Evolutionary conservation across 2,329 filamentous ascomycete species (phyloP).

Genomic region (Claviceps citrina): DNA sequence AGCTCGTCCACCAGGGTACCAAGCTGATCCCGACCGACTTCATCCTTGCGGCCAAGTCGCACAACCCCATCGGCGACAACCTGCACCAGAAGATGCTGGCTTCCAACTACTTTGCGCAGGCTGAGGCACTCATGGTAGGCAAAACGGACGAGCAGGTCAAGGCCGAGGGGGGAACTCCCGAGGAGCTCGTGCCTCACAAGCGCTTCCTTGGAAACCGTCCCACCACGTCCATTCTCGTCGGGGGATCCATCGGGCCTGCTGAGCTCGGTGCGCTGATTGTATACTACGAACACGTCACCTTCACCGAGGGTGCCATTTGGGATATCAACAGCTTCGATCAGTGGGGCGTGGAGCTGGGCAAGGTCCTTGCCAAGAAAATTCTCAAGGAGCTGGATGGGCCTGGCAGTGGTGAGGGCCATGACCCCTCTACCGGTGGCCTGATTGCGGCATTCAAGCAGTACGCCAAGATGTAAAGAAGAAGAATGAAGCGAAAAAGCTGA

Average conservation of each 20-base stretch:
- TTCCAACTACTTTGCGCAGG: constrained; percentile 81
- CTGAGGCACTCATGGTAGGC: constrained; percentile 80
- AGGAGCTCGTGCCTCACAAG: constrained; percentile 86
- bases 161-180: constrained; percentile 57
- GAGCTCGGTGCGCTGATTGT: constrained; percentile 90
- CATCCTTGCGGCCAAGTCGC: constrained; percentile 87
- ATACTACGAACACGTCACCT: constrained; percentile 98
- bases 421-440: constrained; percentile 74
- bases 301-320: constrained; percentile 95
- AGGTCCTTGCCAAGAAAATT: constrained; percentile 87
- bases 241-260: constrained; percentile 82
- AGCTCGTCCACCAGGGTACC: constrained; percentile 96
- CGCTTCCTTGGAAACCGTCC: constrained; percentile 96
- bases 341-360: constrained; percentile 97
- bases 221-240: constrained; percentile 81
- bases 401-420: constrained; percentile 60
- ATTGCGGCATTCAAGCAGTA: constrained; percentile 86
- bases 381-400: constrained; percentile 67
- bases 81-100: constrained; percentile 94
- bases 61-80: constrained; percentile 87
- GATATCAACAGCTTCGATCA: constrained; percentile 99
- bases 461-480: constrained; percentile 35
- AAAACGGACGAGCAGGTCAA: constrained; percentile 71
- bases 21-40: constrained; percentile 98
- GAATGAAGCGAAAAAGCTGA: no score